Evolutionary conservation across 306 rosid genomes (phyloP).

Genomic region (Dalbergia cultrata): DNA sequence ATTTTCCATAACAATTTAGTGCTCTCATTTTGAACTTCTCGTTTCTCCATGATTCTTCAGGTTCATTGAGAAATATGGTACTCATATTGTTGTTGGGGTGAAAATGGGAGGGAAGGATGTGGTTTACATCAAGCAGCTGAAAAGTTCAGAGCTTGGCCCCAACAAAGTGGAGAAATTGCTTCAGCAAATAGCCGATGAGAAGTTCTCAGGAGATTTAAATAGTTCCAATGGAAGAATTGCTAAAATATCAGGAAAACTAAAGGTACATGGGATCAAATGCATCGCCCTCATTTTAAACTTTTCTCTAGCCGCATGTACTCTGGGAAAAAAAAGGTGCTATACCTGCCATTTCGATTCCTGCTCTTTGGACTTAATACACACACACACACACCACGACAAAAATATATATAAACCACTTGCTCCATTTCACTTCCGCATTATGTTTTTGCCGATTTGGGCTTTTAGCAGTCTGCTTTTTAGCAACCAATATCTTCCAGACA

Average conservation of each 20-base stretch:
- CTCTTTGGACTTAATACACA: background rate
- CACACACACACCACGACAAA: background rate
- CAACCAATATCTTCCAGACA: background rate
- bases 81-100: constrained; percentile 89
- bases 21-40: no score
- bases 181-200: constrained; percentile 79
- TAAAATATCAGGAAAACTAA: constrained; percentile 54
- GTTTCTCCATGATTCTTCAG: constrained; percentile 56
- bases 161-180: constrained; percentile 75
- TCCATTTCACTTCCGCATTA: background rate
- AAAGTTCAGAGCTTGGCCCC: constrained; percentile 61
- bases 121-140: constrained; percentile 75
- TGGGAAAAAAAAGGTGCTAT: background rate
- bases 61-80: constrained; percentile 91
- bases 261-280: constrained; percentile 52
- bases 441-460: background rate
- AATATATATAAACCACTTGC: background rate
- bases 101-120: constrained; percentile 98
- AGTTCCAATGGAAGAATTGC: constrained; percentile 46
- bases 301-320: background rate
- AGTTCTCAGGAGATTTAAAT: constrained; percentile 62
- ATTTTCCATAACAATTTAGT: background rate
- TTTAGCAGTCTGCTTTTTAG: background rate
- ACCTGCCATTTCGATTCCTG: background rate
- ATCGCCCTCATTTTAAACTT: background rate